Conservation (phyloP, 1,284 basidiomycete species). For the Amylostereum areolatum region DNA sequence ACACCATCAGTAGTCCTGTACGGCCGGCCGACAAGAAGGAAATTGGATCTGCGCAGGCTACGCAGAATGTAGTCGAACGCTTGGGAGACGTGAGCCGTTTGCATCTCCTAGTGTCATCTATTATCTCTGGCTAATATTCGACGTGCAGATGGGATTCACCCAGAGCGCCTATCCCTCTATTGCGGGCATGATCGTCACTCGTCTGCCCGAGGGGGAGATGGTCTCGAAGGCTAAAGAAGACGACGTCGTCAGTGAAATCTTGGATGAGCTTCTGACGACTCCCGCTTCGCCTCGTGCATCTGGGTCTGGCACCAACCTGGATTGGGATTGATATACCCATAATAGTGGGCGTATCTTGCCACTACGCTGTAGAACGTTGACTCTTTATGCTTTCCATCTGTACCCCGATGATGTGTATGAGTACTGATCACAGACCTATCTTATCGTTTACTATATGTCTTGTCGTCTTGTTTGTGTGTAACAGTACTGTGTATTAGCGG, state of each 20-base stretch:
- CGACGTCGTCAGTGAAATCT: constrained; percentile 54
- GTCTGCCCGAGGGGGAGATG: constrained; percentile 30
- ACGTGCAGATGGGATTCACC: constrained; percentile 66
- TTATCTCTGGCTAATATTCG: constrained; percentile 11
- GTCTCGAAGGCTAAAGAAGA: constrained; percentile 47
- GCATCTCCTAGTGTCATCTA: not conserved
- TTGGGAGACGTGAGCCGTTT: constrained; percentile 10
- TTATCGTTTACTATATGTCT: too few species aligned
- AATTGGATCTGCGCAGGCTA: not conserved
- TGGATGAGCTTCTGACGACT: constrained; percentile 44
- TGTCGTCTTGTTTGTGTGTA: too few species aligned
- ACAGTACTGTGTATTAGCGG: too few species aligned
- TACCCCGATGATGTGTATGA: too few species aligned
- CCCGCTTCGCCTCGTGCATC: constrained; percentile 2
- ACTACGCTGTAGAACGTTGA: too few species aligned
- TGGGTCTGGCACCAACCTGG: constrained; percentile 1
- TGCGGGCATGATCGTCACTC: constrained; percentile 42
- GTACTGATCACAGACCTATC: too few species aligned
- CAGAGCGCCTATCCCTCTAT: constrained; percentile 47
- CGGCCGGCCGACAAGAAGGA: not conserved
- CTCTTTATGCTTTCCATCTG: too few species aligned
- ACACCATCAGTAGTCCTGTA: constrained; percentile 19
- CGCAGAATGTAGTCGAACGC: constrained; percentile 7
- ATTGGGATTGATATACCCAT: too few species aligned
- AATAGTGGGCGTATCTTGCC: too few species aligned